phyloP scores from a whole-genome alignment of 2,329 filamentous ascomycete species.

The Arthrobotrys entomopaga region DNA sequence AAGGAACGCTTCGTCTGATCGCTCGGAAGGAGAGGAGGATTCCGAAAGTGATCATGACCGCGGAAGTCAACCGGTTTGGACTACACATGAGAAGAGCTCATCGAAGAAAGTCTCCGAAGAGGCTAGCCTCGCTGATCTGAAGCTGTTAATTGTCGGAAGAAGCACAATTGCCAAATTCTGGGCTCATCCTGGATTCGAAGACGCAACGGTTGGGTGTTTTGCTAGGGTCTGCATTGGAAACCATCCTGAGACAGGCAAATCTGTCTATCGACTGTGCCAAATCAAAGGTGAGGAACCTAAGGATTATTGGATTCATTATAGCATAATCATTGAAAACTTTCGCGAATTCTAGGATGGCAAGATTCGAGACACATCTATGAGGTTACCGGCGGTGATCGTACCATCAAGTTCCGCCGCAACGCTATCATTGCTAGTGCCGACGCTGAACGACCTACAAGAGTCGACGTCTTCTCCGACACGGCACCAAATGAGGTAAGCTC shows the following conservation, averaged over 20 bases:
- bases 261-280: conserved; percentile 85
- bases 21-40: conserved; percentile 54
- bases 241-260: conserved; percentile 74
- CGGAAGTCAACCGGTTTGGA: conserved; percentile 33
- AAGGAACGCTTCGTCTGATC: conserved; percentile 53
- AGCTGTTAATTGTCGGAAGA: conserved; percentile 76
- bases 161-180: conserved; percentile 89
- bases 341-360: conserved; percentile 36
- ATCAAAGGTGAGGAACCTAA: conserved; percentile 75
- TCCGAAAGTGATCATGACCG: conserved; percentile 56
- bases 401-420: conserved; percentile 48
- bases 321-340: not conserved
- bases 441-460: conserved; percentile 67
- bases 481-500: conserved; percentile 78
- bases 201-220: conserved; percentile 79
- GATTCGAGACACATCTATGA: conserved; percentile 38
- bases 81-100: conserved; percentile 36
- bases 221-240: conserved; percentile 84
- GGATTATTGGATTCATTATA: not conserved
- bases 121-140: conserved; percentile 59
- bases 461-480: conserved; percentile 87
- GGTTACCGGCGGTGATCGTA: conserved; percentile 26
- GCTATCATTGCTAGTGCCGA: conserved; percentile 44
- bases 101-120: conserved; percentile 54
- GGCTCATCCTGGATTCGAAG: conserved; percentile 90